phyloP scores from a whole-genome alignment of 2,329 filamentous ascomycete genomes.

The Lasiodiplodia theobromae region DNA sequence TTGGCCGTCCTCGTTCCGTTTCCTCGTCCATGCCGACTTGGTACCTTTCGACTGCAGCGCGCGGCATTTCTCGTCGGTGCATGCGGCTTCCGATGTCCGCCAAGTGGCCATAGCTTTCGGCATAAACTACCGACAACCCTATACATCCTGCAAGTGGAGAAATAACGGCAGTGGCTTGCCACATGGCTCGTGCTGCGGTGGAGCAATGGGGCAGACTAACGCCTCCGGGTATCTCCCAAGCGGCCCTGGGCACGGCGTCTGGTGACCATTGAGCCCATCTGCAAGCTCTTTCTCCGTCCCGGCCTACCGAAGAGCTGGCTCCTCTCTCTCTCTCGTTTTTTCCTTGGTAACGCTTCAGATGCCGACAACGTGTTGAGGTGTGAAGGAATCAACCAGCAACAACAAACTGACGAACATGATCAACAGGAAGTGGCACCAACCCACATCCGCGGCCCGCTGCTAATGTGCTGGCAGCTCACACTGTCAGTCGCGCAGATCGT shows the following conservation, averaged over 20 bases:
- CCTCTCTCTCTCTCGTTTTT: too few species aligned
- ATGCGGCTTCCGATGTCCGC: conserved; percentile 4
- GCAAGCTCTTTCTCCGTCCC: too few species aligned
- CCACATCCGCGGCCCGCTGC: conserved; percentile 43
- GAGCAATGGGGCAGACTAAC: not conserved
- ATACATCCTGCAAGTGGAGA: not conserved
- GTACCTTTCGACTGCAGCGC: not conserved
- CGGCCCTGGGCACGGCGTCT: not conserved
- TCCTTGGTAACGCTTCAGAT: too few species aligned
- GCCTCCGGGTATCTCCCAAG: not conserved
- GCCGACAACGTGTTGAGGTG: too few species aligned
- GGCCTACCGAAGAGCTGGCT: too few species aligned
- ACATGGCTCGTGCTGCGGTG: not conserved
- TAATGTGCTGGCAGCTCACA: conserved; percentile 52
- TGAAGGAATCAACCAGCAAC: too few species aligned
- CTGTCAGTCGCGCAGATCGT: conserved; percentile 49
- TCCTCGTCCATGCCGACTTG: not conserved
- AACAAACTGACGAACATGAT: not conserved
- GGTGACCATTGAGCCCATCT: not conserved
- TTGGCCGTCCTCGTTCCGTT: not conserved
- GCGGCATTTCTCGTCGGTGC: conserved; percentile 7
- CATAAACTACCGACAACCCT: not conserved
- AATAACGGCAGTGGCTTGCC: not conserved
- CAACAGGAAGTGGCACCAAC: conserved; percentile 41
- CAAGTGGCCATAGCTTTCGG: conserved; percentile 21